Base-by-base conservation (phyloP, 1,139 yeast genomes). In the Taiozyma sp. region DNA sequence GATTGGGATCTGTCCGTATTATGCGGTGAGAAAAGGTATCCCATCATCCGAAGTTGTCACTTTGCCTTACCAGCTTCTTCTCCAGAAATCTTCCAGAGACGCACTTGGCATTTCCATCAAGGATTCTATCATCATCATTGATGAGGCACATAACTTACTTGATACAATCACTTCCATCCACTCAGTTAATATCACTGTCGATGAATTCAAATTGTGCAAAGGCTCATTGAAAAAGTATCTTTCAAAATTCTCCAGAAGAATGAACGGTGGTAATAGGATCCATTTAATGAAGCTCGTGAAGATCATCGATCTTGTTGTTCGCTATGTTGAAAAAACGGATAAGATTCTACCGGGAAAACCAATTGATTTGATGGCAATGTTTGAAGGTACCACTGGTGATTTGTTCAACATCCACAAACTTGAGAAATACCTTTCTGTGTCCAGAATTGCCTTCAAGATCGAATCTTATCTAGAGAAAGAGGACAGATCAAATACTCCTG, bases 61-160 rank as follows among this genome's bases (percentile, higher is more conserved):
- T 0, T 68, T 93, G 43, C 98, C 99, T 0, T 91, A 91, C 61
- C 97, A 90, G 61, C 73, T 89, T 62, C 66, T 93, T 13, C 67
- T 91, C 2, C 88, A 86, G 47, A 77, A 75, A 40, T 72, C 79
- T 4, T 77, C 96, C 0, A 72, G 97, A 59, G 73, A 75, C 4
- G 71, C 82, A 0, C 66, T 89, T 46, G 80, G 81, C 1, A 64
- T 91, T 6, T 75, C 83, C 46, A 63, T 91, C 16, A 75, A 77
- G 48, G 77, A 81, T 53, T 76, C 93, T 0, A 77, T 91, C 7
- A 79, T 93, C 1, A 78, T 93, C 4, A 84, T 91, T 40, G 99
- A 91, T 64, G 99, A 91, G 63, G 98, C 98, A 0, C 99, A 91
- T 64, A 91, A 91, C 63, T 70, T 91, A 42, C 65, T 90, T 34